Conservation (phyloP, 345 rosid genomes). For the Hypericum perforatum region DNA sequence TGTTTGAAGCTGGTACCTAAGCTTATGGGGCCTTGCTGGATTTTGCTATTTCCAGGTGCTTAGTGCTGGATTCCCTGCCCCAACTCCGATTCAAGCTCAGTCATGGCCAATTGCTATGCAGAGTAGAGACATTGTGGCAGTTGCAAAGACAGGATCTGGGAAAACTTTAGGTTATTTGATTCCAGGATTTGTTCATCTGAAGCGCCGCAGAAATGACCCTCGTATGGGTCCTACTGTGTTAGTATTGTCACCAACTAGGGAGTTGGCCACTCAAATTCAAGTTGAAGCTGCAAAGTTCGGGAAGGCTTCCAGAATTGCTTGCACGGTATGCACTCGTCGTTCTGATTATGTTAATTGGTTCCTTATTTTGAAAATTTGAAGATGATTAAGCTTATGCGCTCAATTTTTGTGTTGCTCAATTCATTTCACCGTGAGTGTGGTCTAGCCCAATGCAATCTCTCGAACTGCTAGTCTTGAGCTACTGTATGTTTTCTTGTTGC, state of each 20-base stretch:
- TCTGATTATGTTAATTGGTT: background rate
- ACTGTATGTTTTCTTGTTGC: too few relatives aligned
- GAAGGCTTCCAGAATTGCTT: conserved; percentile 74
- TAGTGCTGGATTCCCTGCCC: conserved; percentile 84
- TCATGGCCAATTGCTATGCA: conserved; percentile 96
- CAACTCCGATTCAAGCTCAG: conserved; percentile 99
- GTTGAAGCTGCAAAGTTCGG: conserved; percentile 92
- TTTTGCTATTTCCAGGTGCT: conserved; percentile 78
- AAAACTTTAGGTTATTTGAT: conserved; percentile 90
- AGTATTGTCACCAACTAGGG: conserved; percentile 95
- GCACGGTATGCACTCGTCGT: conserved; percentile 48
- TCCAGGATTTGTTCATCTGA: conserved; percentile 83
- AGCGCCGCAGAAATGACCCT: conserved; percentile 51
- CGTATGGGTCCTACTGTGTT: conserved; percentile 84
- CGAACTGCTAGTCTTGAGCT: too few relatives aligned
- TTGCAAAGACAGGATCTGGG: conserved; percentile 97
- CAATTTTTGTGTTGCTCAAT: too few relatives aligned
- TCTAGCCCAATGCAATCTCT: too few relatives aligned
- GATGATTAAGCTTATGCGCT: too few relatives aligned
- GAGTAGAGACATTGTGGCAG: conserved; percentile 86
- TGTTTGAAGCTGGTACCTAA: conserved; percentile 41
- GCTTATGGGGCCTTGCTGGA: conserved; percentile 42
- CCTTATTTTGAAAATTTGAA: too few relatives aligned
- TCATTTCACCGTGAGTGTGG: too few relatives aligned
- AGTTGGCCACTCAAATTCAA: conserved; percentile 93